Evolutionary conservation across 2,329 filamentous ascomycete species (phyloP), one percentile per base, ranked within the genome.

Genomic region (Boeremia lycopersici): DNA sequence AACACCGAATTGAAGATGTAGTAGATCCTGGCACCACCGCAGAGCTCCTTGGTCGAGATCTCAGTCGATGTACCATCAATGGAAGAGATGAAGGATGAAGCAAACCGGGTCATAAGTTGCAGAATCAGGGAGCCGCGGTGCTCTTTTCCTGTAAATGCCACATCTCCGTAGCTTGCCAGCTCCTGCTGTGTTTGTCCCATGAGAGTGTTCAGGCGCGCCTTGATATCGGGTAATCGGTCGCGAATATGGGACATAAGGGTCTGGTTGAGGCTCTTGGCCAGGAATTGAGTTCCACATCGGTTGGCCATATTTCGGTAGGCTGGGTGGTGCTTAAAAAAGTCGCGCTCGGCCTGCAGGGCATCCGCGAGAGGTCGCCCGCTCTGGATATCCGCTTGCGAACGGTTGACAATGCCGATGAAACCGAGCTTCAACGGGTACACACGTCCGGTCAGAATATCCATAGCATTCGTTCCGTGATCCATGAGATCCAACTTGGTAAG

Each of bases 161-260:
- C 96, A 73, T 98, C 96, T 33, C 95, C 95, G 72, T 99, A 99
- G 76, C 93, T 96, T 38, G 95, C 95, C 53, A 99, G 83, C 76
- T 99, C 95, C 79, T 99, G 95, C 73, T 99, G 95, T 43, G 95
- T 98, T 77, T 99, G 95, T n/a, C 95, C 95, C 95, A 99, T 99
- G 46, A 99, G 81, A 0, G 95, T 99, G 76, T 99, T 99, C 58
- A 99, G 83, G 50, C 95, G 88, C 44, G 95, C 95, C 78, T 99
- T 99, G 81, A 99, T 99, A 75, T 99, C 95, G 28, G 95, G 95
- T 67, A 99, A 80, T 41, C 95, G 87, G 74, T 99, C 95, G 57
- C 95, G 89, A 71, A 99, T 99, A 72, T 99, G 95, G 19, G 87
- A 79, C 95, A 99, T 98, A 61, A 99, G 83, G 11, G 95, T 99